Percentiles rank a stretch among this genome's conserved stretches.
Conservation (phyloP, 352 stramenopile genomes). For the Phytophthora cryptogea region DNA sequence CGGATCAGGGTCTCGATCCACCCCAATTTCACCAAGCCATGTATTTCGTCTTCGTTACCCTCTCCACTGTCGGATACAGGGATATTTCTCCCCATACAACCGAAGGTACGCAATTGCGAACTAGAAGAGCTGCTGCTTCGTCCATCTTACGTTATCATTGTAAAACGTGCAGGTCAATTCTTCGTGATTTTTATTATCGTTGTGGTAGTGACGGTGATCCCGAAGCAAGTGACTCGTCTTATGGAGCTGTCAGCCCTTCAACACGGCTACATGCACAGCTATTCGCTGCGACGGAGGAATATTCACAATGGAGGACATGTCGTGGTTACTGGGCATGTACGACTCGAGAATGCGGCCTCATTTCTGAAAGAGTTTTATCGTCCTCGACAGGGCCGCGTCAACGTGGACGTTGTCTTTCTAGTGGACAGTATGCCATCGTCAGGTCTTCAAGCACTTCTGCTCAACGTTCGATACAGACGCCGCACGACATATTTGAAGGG, state of each 20-base stretch:
- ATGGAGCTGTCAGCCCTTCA: constrained; percentile 54
- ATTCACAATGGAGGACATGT: constrained; percentile 55
- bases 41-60: constrained; percentile 74
- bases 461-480: constrained; percentile 49
- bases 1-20: constrained; percentile 24
- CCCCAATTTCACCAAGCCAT: constrained; percentile 68
- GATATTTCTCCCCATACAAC: constrained; percentile 60
- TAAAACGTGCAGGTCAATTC: constrained; percentile 37
- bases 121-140: no score
- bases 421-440: constrained; percentile 39
- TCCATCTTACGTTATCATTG: no score
- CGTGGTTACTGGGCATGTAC: constrained; percentile 53
- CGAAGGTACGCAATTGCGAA: constrained; percentile 29
- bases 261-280: constrained; percentile 57
- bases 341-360: constrained; percentile 45
- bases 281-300: constrained; percentile 42
- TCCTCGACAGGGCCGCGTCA: constrained; percentile 51
- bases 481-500: constrained; percentile 62
- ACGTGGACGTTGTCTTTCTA: constrained; percentile 69
- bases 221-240: constrained; percentile 55
- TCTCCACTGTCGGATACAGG: constrained; percentile 66
- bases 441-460: constrained; percentile 41
- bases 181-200: constrained; percentile 71
- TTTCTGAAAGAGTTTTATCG: constrained; percentile 74
- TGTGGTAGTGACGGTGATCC: constrained; percentile 62